Evolutionary conservation across 129 eudicot species (phyloP), one percentile per base, ranked within the genome.

Genomic region (Flaveria sonorensis): DNA sequence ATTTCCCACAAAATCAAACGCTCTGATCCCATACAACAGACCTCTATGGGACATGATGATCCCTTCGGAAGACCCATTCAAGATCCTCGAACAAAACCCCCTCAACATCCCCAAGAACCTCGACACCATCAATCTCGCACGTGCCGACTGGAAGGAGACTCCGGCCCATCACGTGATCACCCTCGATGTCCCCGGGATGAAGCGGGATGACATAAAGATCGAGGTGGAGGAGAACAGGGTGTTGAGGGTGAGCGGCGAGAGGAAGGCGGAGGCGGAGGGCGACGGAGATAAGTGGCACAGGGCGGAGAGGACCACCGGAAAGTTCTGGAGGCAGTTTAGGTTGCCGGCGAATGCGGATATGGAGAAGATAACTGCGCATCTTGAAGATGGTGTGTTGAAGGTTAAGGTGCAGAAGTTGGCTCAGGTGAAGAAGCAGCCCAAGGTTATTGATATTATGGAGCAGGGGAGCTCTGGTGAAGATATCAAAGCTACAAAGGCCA

Each of bases 91-190:
- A 67, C 87, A 86, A 36, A 64, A 55, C 61, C 86, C 90, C 16
- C 48, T 86, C 18, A 47, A 66, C 0, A 63, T 86, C 20, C 76
- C 83, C 0, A 86, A 73, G 60, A 82, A 76, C 36, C n/a, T 77
- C 3, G 87, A 77, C 64, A 53, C 84, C 0, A 28, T 83, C 45
- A 75, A 81, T 39, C 32, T 86, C 48, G 83, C 90, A 51, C 84
- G 87, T 16, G 90, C 82, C 24, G 87, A 86, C 42, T 86, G 87
- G 90, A 86, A 83, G 69, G 87, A 86, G 42, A 86, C 90, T 0
- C 7, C 87, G 7, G 46, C 53, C 3, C 76, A 64, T 18, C 87
- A 86, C 56, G 81, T 73, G 66, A 86, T 86, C 23, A 7, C 68
- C 10, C 16, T 86, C 13, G 90, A 83, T 21, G 82, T 86, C 0